phyloP scores from a whole-genome alignment of 805 yeast genomes.

The Schwanniomyces sp. region DNA sequence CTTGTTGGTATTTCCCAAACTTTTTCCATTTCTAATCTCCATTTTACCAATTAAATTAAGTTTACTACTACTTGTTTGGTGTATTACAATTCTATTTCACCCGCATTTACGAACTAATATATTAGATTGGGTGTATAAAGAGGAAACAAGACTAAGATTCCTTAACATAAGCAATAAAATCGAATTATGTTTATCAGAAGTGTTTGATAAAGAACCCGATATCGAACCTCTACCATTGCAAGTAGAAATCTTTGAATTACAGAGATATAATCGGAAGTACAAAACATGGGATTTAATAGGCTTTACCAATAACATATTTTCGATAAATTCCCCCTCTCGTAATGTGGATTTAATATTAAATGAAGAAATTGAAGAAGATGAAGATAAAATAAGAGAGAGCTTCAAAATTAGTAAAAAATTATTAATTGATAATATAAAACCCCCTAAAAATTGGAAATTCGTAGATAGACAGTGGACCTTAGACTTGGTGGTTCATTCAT shows the following conservation, averaged over 20 bases:
- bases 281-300: constrained; percentile 68
- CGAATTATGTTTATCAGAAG: constrained; percentile 37
- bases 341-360: constrained; percentile 8
- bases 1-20: constrained; percentile 25
- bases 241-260: constrained; percentile 71
- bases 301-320: constrained; percentile 53
- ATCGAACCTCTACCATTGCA: constrained; percentile 28
- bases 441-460: constrained; percentile 65
- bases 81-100: constrained; percentile 39
- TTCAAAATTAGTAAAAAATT: neutral
- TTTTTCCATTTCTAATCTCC: constrained; percentile 28
- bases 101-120: constrained; percentile 52
- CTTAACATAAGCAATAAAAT: constrained; percentile 48
- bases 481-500: constrained; percentile 60
- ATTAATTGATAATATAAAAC: constrained; percentile 40
- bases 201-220: constrained; percentile 9
- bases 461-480: constrained; percentile 55
- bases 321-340: constrained; percentile 41
- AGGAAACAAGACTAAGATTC: constrained; percentile 58
- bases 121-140: constrained; percentile 53
- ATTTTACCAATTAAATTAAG: constrained; percentile 28
- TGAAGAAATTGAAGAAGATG: constrained; percentile 16
- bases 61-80: constrained; percentile 52
- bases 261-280: constrained; percentile 45
- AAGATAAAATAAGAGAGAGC: constrained; percentile 6